Percentiles rank a stretch among this genome's conserved stretches.
Evolutionary conservation across 768 basidiomycete species (phyloP).

Genomic region (Termitomyces bulborhizus): DNA sequence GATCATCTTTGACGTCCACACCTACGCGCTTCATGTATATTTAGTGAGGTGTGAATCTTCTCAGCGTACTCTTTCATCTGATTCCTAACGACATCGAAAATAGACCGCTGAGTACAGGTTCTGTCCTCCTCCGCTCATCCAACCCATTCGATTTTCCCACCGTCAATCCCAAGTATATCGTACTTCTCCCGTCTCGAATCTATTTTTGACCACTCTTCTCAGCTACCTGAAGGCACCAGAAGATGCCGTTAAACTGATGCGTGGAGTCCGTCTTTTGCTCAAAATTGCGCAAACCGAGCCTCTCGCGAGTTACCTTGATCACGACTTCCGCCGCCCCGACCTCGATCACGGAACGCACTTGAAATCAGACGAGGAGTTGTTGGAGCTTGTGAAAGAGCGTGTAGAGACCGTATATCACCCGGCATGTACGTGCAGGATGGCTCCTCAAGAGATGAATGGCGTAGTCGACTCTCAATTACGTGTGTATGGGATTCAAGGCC

Average conservation of each 20-base stretch:
- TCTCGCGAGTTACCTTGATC: slow-evolving; percentile 25
- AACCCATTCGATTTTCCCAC: slow-evolving; percentile 29
- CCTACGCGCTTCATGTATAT: slow-evolving; percentile 30
- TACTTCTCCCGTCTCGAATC: not conserved
- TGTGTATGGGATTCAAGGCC: slow-evolving; percentile 36
- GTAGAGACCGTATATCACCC: slow-evolving; percentile 44
- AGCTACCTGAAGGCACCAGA: slow-evolving; percentile 33
- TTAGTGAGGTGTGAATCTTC: slow-evolving; percentile 24
- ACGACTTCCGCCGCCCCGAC: slow-evolving; percentile 19
- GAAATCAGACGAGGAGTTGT: slow-evolving; percentile 31
- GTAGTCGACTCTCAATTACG: slow-evolving; percentile 39
- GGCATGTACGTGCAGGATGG: slow-evolving; percentile 39
- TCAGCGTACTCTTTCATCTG: not conserved
- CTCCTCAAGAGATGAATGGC: slow-evolving; percentile 29
- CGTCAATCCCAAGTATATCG: slow-evolving; percentile 32
- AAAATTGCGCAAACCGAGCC: slow-evolving; percentile 31
- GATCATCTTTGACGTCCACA: slow-evolving; percentile 30
- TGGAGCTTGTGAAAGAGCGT: slow-evolving; percentile 30
- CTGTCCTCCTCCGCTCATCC: slow-evolving; percentile 28
- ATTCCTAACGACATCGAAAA: not conserved
- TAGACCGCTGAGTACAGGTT: slow-evolving; percentile 35
- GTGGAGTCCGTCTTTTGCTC: slow-evolving; percentile 28
- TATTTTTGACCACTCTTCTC: not conserved
- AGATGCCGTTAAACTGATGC: slow-evolving; percentile 32
- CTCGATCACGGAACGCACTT: slow-evolving; percentile 30